Evolutionary conservation across 2,329 filamentous ascomycete species (phyloP).

Genomic region (Monosporascus sp.): DNA sequence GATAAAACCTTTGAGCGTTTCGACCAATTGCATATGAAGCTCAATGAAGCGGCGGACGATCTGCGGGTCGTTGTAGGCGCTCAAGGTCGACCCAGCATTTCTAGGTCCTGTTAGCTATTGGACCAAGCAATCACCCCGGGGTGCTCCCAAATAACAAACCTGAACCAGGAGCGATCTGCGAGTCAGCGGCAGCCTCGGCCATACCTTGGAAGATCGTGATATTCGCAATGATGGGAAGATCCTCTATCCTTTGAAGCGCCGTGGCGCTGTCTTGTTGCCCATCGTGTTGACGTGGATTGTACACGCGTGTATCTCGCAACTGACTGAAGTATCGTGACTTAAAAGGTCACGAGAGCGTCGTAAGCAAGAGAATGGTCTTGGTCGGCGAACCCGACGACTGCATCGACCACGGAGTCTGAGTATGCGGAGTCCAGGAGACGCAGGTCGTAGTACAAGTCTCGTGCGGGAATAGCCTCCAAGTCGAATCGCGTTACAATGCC

Average conservation of each 20-base stretch:
- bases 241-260: slow-evolving; percentile 10
- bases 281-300: slow-evolving; percentile 16
- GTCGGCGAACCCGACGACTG: slow-evolving; percentile 14
- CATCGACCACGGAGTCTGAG: slow-evolving; percentile 14
- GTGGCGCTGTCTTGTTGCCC: slow-evolving; percentile 11
- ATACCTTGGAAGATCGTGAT: slow-evolving; percentile 7
- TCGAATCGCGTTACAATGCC: slow-evolving; percentile 34
- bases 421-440: slow-evolving; percentile 11
- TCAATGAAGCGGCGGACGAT: slow-evolving; percentile 11
- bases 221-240: slow-evolving; percentile 12
- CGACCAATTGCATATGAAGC: slow-evolving; percentile 9
- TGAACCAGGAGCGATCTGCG: slow-evolving; percentile 8
- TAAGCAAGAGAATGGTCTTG: slow-evolving; percentile 15
- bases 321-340: slow-evolving; percentile 7
- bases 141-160: slow-evolving; percentile 7
- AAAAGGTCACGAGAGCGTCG: slow-evolving; percentile 16
- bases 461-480: slow-evolving; percentile 23
- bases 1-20: slow-evolving; percentile 10
- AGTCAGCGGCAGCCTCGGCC: slow-evolving; percentile 13
- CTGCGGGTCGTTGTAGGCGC: slow-evolving; percentile 14
- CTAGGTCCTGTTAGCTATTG: slow-evolving; percentile 6
- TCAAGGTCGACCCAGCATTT: slow-evolving; percentile 12
- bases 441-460: slow-evolving; percentile 14
- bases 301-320: slow-evolving; percentile 5
- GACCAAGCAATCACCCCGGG: background rate